These are phyloP conservation scores for Aurantiochytrium sp. DNA, from an alignment of 108 stramenopile species.

Conservation along the genomic window DNA sequence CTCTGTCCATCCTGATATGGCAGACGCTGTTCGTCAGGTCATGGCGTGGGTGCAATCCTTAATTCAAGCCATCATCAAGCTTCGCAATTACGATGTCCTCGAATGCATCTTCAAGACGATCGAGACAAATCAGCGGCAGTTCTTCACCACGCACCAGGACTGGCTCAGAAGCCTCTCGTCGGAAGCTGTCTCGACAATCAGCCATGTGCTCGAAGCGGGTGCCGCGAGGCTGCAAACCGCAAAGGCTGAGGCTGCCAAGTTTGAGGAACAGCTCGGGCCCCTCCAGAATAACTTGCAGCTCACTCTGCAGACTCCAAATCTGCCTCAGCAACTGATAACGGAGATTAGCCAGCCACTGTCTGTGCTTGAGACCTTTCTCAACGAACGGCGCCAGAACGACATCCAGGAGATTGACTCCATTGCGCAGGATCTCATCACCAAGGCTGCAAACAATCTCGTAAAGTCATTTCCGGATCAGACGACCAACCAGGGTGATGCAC, in stretches of 20 bases:
- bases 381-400: not conserved
- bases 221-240: not conserved
- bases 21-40: not conserved
- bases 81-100: not conserved
- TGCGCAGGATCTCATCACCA: not conserved
- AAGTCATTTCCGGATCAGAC: not conserved
- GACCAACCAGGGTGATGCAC: not conserved
- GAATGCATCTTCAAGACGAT: not conserved
- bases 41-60: not conserved
- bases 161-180: not conserved
- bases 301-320: not conserved
- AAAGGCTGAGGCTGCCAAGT: not conserved
- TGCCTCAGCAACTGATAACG: not conserved
- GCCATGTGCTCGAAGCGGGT: not conserved
- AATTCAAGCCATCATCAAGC: not conserved
- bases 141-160: not conserved
- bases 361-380: not conserved
- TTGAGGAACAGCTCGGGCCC: not conserved
- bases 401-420: not conserved
- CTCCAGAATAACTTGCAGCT: not conserved
- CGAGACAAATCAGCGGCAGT: not conserved
- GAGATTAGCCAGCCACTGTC: not conserved
- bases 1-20: not conserved
- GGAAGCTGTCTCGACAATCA: not conserved
- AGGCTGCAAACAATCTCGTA: not conserved